These are phyloP conservation scores for Gaertneriomyces semiglobifer DNA, from an alignment of 192 early-diverging fungal species.

Conservation along the genomic window DNA sequence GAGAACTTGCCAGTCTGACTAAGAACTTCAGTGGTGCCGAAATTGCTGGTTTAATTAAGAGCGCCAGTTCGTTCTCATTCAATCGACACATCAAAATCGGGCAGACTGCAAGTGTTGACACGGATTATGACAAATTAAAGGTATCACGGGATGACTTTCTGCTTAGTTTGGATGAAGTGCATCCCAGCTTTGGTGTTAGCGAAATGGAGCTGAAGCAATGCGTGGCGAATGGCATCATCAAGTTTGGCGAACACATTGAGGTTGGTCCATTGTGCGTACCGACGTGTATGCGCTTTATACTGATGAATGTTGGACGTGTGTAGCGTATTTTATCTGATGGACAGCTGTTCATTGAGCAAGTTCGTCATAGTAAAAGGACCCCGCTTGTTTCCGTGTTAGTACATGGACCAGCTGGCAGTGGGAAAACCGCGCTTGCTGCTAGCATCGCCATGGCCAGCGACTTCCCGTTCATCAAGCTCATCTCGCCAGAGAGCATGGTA, in stretches of 20 bases:
- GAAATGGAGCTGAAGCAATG: constrained; percentile 87
- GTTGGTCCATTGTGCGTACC: constrained; percentile 34
- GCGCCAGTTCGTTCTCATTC: constrained; percentile 92
- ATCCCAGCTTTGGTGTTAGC: constrained; percentile 89
- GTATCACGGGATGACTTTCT: constrained; percentile 84
- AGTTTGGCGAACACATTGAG: constrained; percentile 62
- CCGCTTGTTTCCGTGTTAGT: constrained; percentile 89
- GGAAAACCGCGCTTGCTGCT: constrained; percentile 96
- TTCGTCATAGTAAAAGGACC: constrained; percentile 75
- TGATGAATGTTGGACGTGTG: background rate
- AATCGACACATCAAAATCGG: constrained; percentile 92
- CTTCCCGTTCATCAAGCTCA: constrained; percentile 96
- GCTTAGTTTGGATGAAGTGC: constrained; percentile 85
- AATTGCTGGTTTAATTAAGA: constrained; percentile 84
- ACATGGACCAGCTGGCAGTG: constrained; percentile 79
- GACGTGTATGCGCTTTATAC: background rate
- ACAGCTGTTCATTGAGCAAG: constrained; percentile 55
- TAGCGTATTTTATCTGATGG: constrained; percentile 56
- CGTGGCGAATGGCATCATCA: constrained; percentile 80
- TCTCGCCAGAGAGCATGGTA: constrained; percentile 94
- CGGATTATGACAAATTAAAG: constrained; percentile 87
- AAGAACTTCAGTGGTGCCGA: constrained; percentile 99
- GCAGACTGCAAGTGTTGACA: constrained; percentile 71
- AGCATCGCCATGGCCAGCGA: constrained; percentile 84
- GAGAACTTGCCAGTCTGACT: constrained; percentile 79